Evolutionary conservation across 768 basidiomycete species (phyloP), one percentile per base, ranked within the genome.

Genomic region (Pulveroboletus frians): DNA sequence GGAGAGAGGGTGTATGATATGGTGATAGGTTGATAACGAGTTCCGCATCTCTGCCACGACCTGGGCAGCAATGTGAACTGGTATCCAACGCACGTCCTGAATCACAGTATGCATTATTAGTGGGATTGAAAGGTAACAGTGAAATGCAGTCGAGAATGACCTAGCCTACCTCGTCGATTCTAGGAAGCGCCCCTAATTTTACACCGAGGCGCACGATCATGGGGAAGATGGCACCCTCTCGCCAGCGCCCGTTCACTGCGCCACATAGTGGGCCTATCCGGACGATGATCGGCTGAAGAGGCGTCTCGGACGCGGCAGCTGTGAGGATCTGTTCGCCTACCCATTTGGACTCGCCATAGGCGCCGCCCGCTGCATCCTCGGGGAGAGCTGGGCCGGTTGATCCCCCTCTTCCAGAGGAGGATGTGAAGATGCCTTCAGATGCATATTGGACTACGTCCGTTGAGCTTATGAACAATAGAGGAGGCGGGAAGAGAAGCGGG

Each of bases 201-300:
- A 41, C 39, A 10, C 59, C 40, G 20, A 56, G 53, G 39, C 53
- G 55, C 5, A 73, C 63, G 30, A 74, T 53, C 23, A 56, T 50
- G 6, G 73, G 74, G n/a, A 73, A 51, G 62, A 65, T 71, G 34
- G 74, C 69, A 18, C 56, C 49, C 29, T 61, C 56, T 27, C 73
- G 70, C 74, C 73, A 74, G 23, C 59, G 60, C 1, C 74, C 75
- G 44, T 68, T 69, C 1, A 36, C 32, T 14, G 62, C 64, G 7
- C 74, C 69, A 11, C 61, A 59, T 0, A 76, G 55, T 45, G 71
- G 71, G 5, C 75, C 73, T 0, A 71, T 56, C 40, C 75, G 71
- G 32, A 73, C 37, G 9, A 63, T 53, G 26, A 69, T 58, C 2
- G 55, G 57, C 54, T 55, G 60, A 46, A 61, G 50, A 41, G 52